These are phyloP conservation scores for Typha latifolia DNA, from an alignment of 176 grass and related monocot genomes.

Conservation along the genomic window DNA sequence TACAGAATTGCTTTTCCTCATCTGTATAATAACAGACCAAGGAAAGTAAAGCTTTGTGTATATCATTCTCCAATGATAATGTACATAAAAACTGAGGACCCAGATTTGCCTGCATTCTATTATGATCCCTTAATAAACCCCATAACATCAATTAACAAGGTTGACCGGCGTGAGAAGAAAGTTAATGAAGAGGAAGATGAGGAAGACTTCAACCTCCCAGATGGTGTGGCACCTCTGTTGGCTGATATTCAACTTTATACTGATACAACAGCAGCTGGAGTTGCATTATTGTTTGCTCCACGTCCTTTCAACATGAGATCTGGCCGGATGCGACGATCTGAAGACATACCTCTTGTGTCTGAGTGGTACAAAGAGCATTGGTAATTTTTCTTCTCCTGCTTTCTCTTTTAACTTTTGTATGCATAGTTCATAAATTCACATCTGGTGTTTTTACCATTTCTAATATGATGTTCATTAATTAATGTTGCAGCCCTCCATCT, in stretches of 20 bases:
- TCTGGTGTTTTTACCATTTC: neutral
- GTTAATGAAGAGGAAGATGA: slow-evolving; percentile 59
- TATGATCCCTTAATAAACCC: slow-evolving; percentile 98
- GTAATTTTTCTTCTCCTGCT: slow-evolving; percentile 24
- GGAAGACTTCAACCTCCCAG: slow-evolving; percentile 74
- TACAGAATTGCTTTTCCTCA: slow-evolving; percentile 98
- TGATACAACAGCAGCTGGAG: slow-evolving; percentile 88
- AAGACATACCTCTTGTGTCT: slow-evolving; percentile 96
- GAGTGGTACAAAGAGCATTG: slow-evolving; percentile 98
- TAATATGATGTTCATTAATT: slow-evolving; percentile 8
- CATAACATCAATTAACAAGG: slow-evolving; percentile 75
- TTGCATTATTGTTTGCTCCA: slow-evolving; percentile 86
- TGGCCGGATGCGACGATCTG: slow-evolving; percentile 75
- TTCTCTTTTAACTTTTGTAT: neutral
- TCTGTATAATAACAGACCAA: slow-evolving; percentile 94
- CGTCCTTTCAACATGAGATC: slow-evolving; percentile 94
- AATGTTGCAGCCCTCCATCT: slow-evolving; percentile 68
- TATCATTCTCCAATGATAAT: slow-evolving; percentile 99
- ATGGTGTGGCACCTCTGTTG: slow-evolving; percentile 76
- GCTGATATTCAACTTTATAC: slow-evolving; percentile 53
- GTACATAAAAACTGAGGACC: slow-evolving; percentile 99
- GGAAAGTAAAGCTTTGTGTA: slow-evolving; percentile 84
- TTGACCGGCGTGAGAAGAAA: slow-evolving; percentile 61
- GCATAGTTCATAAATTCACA: neutral
- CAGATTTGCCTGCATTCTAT: slow-evolving; percentile 96